Percentiles rank a stretch among this genome's conserved stretches.
Conservation (phyloP, 2,329 filamentous ascomycete genomes). For the Sporothrix schenckii region DNA sequence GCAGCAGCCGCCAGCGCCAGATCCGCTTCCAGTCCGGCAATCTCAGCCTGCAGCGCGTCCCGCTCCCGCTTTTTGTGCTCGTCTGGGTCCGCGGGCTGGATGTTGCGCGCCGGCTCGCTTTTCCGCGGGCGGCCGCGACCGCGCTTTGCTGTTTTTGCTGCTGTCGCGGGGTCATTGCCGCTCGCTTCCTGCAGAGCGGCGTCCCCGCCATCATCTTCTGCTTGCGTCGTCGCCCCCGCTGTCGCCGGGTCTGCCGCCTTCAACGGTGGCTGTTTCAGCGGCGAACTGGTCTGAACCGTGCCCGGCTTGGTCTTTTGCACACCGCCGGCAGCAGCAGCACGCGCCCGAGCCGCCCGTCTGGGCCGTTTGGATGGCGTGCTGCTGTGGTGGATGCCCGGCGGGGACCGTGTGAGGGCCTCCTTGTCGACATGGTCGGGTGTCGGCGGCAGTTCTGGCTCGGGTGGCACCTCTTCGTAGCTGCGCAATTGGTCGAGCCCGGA, state of each 20-base stretch:
- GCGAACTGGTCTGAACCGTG: conserved; percentile 49
- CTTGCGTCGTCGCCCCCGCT: background rate
- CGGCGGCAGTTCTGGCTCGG: conserved; percentile 67
- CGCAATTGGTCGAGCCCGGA: conserved; percentile 45
- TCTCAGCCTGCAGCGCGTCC: conserved; percentile 58
- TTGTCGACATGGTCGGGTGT: conserved; percentile 57
- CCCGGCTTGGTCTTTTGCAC: background rate
- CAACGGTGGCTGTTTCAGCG: conserved; percentile 50
- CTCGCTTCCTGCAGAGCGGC: background rate
- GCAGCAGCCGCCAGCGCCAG: conserved; percentile 60
- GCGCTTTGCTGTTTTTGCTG: background rate
- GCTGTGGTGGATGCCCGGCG: conserved; percentile 59
- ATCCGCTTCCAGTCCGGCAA: conserved; percentile 61
- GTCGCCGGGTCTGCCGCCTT: background rate
- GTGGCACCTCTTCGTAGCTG: conserved; percentile 39
- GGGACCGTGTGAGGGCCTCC: conserved; percentile 56
- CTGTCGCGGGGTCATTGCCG: background rate
- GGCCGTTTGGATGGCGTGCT: conserved; percentile 56
- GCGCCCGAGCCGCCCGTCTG: conserved; percentile 41
- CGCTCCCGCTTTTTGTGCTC: conserved; percentile 56
- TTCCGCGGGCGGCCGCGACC: background rate
- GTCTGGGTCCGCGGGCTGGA: conserved; percentile 49
- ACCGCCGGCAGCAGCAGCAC: conserved; percentile 37
- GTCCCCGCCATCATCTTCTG: background rate
- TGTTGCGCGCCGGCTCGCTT: conserved; percentile 45